Percentiles rank a stretch among this genome's conserved stretches.
These are phyloP conservation scores for Hansenula sp. DNA, from an alignment of 1,139 yeast genomes.

Conservation along the genomic window DNA sequence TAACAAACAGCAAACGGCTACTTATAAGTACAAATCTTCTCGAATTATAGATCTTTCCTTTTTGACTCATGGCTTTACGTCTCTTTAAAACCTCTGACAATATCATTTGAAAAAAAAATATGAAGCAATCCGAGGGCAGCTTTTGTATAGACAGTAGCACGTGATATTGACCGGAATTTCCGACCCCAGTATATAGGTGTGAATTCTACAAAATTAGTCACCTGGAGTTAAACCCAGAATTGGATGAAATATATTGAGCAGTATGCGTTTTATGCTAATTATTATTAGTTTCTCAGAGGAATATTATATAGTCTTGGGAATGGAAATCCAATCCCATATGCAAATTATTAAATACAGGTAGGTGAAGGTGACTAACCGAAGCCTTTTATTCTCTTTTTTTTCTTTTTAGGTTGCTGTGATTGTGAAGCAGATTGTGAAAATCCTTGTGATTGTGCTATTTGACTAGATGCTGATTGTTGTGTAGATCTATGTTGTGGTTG, in stretches of 20 bases:
- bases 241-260: too few relatives aligned
- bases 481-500: background rate
- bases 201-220: too few relatives aligned
- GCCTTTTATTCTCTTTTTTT: conserved; percentile 9
- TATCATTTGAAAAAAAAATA: background rate
- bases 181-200: too few relatives aligned
- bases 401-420: conserved; percentile 4
- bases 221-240: background rate
- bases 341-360: background rate
- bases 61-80: background rate
- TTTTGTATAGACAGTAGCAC: too few relatives aligned
- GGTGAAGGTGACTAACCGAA: conserved; percentile 5
- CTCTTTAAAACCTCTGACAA: background rate
- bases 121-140: background rate
- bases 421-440: background rate
- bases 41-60: background rate
- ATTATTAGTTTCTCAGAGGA: background rate
- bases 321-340: background rate
- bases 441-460: background rate
- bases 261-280: background rate
- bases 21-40: background rate
- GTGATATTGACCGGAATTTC: too few relatives aligned
- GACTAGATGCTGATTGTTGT: background rate
- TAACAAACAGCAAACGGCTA: background rate
- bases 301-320: background rate